phyloP scores from a whole-genome alignment of 2,329 filamentous ascomycete species.

The Cadophora malorum region DNA sequence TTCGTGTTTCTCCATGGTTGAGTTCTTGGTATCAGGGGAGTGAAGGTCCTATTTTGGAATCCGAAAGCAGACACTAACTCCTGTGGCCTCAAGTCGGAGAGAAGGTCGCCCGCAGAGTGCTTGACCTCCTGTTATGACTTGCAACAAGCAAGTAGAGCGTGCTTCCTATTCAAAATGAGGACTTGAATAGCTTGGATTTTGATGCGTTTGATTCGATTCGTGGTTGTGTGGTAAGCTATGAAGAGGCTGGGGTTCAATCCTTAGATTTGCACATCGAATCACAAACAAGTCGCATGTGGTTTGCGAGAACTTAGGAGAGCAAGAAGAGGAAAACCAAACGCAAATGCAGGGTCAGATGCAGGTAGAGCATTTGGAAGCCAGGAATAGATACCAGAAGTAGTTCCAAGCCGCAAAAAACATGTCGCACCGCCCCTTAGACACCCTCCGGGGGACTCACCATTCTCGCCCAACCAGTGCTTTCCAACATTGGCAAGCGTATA shows the following conservation, averaged over 20 bases:
- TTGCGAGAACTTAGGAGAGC: no score
- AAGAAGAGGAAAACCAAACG: not conserved
- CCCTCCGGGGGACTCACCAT: not conserved
- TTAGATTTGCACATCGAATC: not conserved
- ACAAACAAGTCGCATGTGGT: not conserved
- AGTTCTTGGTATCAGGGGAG: not conserved
- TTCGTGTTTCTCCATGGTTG: not conserved
- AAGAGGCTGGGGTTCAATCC: not conserved
- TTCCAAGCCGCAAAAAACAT: not conserved
- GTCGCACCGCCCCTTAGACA: not conserved
- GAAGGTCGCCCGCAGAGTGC: not conserved
- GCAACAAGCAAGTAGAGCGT: not conserved
- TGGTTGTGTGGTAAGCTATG: not conserved
- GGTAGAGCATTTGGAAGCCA: no score
- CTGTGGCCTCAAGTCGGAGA: no score
- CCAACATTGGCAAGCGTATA: not conserved
- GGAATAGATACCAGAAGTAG: no score
- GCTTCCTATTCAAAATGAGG: not conserved
- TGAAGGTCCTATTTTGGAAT: not conserved
- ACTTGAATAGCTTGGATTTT: not conserved
- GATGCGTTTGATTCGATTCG: not conserved
- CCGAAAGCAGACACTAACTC: no score
- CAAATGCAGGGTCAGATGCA: not conserved
- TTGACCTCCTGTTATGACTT: no score
- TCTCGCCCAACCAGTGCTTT: not conserved